A percentile compares a stretch with the other conserved stretches of the same genome.
Conservation (phyloP, 257 asterid genomes). For the Ehretia macrophylla region DNA sequence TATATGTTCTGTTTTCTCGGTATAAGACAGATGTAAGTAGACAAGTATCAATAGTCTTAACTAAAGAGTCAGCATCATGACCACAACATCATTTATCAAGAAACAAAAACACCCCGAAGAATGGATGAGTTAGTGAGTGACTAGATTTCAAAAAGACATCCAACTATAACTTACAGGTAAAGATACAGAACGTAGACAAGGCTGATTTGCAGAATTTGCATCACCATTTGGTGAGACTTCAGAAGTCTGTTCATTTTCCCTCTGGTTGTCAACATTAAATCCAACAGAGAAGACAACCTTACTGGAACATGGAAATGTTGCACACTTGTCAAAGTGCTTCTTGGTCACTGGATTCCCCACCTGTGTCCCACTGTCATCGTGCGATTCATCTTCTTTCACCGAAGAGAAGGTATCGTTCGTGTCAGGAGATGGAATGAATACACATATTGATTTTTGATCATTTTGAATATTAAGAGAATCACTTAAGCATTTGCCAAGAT, state of each 20-base stretch:
- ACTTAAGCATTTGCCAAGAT: slow-evolving; percentile 42
- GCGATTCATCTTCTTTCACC: slow-evolving; percentile 28
- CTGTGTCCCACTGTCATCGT: slow-evolving; percentile 15
- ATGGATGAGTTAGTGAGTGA: neutral
- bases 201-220: slow-evolving; percentile 20
- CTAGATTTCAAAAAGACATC: too few species aligned
- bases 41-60: neutral
- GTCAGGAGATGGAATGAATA: slow-evolving; percentile 18
- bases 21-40: neutral
- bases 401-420: slow-evolving; percentile 12
- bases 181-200: slow-evolving; percentile 40
- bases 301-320: slow-evolving; percentile 44
- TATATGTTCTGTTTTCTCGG: neutral
- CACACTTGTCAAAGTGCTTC: slow-evolving; percentile 43
- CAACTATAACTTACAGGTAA: slow-evolving; percentile 63
- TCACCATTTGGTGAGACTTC: slow-evolving; percentile 22
- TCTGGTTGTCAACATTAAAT: slow-evolving; percentile 17
- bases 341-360: slow-evolving; percentile 18
- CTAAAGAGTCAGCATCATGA: neutral
- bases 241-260: slow-evolving; percentile 14
- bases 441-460: slow-evolving; percentile 24
- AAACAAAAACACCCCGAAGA: neutral
- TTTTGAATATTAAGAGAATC: slow-evolving; percentile 35
- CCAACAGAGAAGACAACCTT: slow-evolving; percentile 25
- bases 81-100: neutral